Base-by-base conservation (phyloP, 768 basidiomycete genomes). In the Pleurotus platypus region DNA sequence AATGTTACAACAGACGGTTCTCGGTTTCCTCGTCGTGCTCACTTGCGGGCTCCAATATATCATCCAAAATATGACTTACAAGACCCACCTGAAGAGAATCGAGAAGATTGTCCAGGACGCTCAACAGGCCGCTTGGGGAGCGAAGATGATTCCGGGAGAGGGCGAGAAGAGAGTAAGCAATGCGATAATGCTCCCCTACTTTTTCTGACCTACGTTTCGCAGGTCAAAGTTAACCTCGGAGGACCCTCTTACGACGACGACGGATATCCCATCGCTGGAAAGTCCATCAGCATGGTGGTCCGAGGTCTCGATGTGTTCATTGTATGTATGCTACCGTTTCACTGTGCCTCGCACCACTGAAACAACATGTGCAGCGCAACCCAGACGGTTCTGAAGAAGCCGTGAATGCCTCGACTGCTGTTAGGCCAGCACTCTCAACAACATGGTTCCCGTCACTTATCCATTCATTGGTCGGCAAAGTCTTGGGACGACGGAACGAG, bases 31-130 rank as follows among this genome's bases (percentile, higher is more conserved):
- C 65, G 75, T 78, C 9, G 58, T 90, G 45, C 71, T 97, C 39
- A 88, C 94, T 0, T 89, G 89, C n/a, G 79, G 75, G 3, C 69
- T 97, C 65, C 96, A 99, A 69, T 87, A 89, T 62, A 60, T 94
- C 24, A 81, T 94, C 49, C 90, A 93, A 61, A 74, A 73, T 55
- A 73, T 96, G 60, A 95, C 89, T 67, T 86, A 92, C 70, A 83
- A 75, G 58, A 81, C 81, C 27, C 92, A 97, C 65, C 64, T 90
- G 47, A 74, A 73, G 46, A 83, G 88, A 35, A 84, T 99, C 39
- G 82, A 86, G 37, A 67, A 71, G 42, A 81, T 89, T 62, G 71
- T 82, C 4, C 62, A 63, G 45, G 80, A 85, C 47, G 93, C 92
- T n/a, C 80, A 79, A 57, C 62, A 78, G 40, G 80, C 85, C 9